Conservation (phyloP, 2,329 filamentous ascomycete species). For the Plenodomus biglobosus region DNA sequence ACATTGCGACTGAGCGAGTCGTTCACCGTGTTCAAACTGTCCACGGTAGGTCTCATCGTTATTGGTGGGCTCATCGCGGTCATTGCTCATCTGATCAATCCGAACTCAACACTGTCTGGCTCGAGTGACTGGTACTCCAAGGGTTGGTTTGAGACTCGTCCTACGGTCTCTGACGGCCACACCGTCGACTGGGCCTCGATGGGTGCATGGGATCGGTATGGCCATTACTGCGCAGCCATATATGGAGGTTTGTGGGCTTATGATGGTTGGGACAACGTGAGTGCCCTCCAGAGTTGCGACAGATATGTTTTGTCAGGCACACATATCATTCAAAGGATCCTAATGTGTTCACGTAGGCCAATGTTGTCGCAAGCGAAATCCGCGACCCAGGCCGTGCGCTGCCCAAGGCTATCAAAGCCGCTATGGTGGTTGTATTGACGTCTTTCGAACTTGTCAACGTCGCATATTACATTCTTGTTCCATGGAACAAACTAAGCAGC, state of each 20-base stretch:
- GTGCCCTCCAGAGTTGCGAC: slow-evolving; percentile 20
- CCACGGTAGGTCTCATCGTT: slow-evolving; percentile 36
- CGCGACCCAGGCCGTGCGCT: slow-evolving; percentile 46
- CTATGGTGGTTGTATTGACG: slow-evolving; percentile 60
- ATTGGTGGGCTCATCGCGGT: slow-evolving; percentile 35
- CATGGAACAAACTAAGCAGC: slow-evolving; percentile 60
- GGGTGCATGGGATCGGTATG: slow-evolving; percentile 60
- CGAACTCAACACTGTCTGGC: slow-evolving; percentile 32
- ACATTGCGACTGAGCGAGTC: slow-evolving; percentile 47
- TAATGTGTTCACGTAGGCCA: slow-evolving; percentile 26
- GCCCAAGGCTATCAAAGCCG: slow-evolving; percentile 63
- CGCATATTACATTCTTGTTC: slow-evolving; percentile 64
- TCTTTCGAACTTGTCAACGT: slow-evolving; percentile 64
- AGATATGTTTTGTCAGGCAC: not conserved
- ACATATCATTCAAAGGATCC: not conserved
- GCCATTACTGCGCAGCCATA: slow-evolving; percentile 61
- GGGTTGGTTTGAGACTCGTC: slow-evolving; percentile 58
- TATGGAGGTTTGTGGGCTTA: slow-evolving; percentile 67
- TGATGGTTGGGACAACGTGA: slow-evolving; percentile 66
- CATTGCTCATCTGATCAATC: slow-evolving; percentile 32
- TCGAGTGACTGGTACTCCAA: slow-evolving; percentile 46
- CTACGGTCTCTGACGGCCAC: slow-evolving; percentile 51
- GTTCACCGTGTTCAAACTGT: slow-evolving; percentile 46
- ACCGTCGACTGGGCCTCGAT: slow-evolving; percentile 44
- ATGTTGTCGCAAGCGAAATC: slow-evolving; percentile 45